Base-by-base conservation (phyloP, 176 grass and related monocot species). In the Zizania latifolia region DNA sequence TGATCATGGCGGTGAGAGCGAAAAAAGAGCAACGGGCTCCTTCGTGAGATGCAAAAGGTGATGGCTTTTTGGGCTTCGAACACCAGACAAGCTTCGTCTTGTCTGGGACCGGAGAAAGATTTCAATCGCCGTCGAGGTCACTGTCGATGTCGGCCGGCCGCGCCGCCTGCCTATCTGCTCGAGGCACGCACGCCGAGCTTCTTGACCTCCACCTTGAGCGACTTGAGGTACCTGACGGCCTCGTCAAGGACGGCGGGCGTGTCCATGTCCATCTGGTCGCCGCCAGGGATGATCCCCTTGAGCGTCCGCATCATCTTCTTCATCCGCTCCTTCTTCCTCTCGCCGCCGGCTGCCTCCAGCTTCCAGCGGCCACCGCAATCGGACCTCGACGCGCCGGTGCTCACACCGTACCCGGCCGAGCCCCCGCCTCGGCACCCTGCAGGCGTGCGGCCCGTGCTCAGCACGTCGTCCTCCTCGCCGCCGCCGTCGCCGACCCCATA, bases 231-330 rank as follows among this genome's bases (percentile, higher is more conserved):
- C 21, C 86, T 66, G 1, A 95, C 86, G 13, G 92, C 92, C 75
- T 91, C 92, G 65, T 95, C 92, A 2, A 95, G 89, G 6, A 91
- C 88, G 1, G 88, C 92, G 1, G 92, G 89, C 34, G 92, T 91
- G 78, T 91, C n/a, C n/a, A n/a, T n/a, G n/a, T n/a, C 92, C 92
- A 95, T 91, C 74, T 73, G 67, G 56, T 86, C 72, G 29, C 88
- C 89, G 40, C 92, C 92, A 31, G 92, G 92, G 69, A 95, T 81
- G 50, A 95, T 91, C 27, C 92, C 92, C 73, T 89, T 84, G 8
- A 95, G 85, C 35, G 89, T 86, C 61, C 86, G 83, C 60, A 95
- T 78, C 92, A 95, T 95, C 86, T 89, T 95, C 86, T 89, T 95
- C 92, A 95, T 81, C 38, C 86, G 81, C 0, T 91, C 89, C 54